These are phyloP conservation scores for Sonneratia caseolaris DNA, from an alignment of 345 rosid genomes.

Conservation along the genomic window DNA sequence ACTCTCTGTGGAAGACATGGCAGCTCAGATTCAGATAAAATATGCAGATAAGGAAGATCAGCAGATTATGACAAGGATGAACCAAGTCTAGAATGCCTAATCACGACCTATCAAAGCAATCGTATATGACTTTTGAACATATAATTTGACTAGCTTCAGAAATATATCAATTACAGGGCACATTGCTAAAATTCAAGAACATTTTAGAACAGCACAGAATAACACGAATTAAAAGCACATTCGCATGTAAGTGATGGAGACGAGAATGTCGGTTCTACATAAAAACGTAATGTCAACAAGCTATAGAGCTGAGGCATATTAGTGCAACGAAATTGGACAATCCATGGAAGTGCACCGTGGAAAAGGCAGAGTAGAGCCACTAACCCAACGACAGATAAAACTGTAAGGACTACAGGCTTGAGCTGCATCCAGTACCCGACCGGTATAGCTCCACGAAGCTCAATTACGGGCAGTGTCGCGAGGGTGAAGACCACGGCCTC, in stretches of 20 bases:
- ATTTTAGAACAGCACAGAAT: not conserved
- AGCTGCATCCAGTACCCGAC: constrained; percentile 98
- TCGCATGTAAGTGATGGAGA: not conserved
- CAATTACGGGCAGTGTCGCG: constrained; percentile 81
- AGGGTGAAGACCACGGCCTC: constrained; percentile 82
- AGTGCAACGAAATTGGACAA: not conserved
- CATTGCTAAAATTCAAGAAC: not conserved
- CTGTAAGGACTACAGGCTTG: constrained; percentile 43
- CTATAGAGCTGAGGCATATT: not conserved
- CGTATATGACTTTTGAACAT: not conserved
- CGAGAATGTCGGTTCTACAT: not conserved
- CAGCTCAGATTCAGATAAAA: not conserved
- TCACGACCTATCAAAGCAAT: not conserved
- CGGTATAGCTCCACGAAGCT: constrained; percentile 94
- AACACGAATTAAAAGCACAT: not conserved
- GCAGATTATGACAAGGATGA: not conserved
- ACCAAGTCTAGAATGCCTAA: not conserved
- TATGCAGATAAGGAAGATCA: not conserved
- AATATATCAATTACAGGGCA: not conserved
- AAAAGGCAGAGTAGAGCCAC: constrained; percentile 14
- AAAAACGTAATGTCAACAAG: not conserved
- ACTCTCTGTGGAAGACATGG: no score
- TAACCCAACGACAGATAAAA: constrained; percentile 64
- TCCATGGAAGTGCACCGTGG: not conserved
- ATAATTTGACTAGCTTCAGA: not conserved